A percentile compares a stretch with the other conserved stretches of the same genome.
These are phyloP conservation scores for Paraphaeosphaeria minitans DNA, from an alignment of 2,329 filamentous ascomycete species.

Conservation along the genomic window DNA sequence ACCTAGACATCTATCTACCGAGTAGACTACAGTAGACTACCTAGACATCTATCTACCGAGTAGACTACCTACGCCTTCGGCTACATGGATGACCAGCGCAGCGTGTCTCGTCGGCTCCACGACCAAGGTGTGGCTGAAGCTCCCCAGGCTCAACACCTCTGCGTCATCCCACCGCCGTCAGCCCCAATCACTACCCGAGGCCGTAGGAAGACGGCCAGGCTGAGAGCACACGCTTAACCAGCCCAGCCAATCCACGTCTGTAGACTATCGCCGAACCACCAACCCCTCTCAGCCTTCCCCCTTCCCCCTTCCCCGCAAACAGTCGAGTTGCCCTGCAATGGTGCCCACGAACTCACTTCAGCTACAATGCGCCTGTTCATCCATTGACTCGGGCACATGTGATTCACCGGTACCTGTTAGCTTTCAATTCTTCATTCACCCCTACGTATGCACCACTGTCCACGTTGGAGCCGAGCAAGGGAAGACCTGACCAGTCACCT, in stretches of 20 bases:
- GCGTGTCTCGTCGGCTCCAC: neutral
- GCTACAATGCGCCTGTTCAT: neutral
- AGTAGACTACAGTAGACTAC: too few species aligned
- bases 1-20: too few species aligned
- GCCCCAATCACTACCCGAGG: slow-evolving; percentile 4
- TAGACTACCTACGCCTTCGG: too few species aligned
- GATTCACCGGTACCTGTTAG: neutral
- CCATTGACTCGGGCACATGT: neutral
- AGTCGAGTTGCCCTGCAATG: neutral
- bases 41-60: too few species aligned
- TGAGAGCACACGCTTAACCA: neutral
- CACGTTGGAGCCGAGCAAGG: neutral
- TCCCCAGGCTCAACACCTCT: neutral
- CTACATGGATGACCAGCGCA: too few species aligned
- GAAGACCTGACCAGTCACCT: slow-evolving; percentile 1
- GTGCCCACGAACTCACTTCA: neutral
- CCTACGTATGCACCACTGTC: neutral
- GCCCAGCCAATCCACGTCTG: neutral
- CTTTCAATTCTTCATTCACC: neutral
- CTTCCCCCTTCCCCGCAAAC: slow-evolving; percentile 8
- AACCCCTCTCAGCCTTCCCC: neutral
- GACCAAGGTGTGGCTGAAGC: neutral
- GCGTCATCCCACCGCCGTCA: neutral
- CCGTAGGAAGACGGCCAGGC: neutral
- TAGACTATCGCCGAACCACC: neutral